Evolutionary conservation across 768 basidiomycete species (phyloP).

Genomic region (Candolleomyces efflorescens): DNA sequence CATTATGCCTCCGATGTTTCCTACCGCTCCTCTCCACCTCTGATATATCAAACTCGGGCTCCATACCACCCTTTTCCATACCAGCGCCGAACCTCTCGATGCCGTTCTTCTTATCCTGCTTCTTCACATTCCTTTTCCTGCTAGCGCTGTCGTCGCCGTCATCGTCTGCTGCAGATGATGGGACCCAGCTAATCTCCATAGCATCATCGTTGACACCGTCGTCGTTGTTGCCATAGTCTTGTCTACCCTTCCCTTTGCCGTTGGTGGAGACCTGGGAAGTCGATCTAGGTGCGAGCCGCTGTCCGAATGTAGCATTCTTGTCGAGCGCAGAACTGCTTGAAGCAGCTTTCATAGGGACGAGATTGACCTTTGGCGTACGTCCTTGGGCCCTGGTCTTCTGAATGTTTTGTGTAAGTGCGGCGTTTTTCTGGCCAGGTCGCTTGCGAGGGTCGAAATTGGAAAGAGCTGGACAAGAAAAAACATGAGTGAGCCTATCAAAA

Average conservation of each 20-base stretch:
- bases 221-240: slow-evolving; percentile 2
- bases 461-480: slow-evolving; percentile 33
- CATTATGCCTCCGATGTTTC: slow-evolving; percentile 68
- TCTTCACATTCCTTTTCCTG: slow-evolving; percentile 24
- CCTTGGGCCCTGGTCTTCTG: slow-evolving; percentile 32
- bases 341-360: slow-evolving; percentile 60
- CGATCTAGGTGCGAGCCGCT: slow-evolving; percentile 42
- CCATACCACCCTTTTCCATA: slow-evolving; percentile 74
- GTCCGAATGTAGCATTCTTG: slow-evolving; percentile 64
- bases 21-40: slow-evolving; percentile 78
- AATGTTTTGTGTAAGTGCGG: slow-evolving; percentile 40
- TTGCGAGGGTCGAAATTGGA: slow-evolving; percentile 47
- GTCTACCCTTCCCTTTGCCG: slow-evolving; percentile 4
- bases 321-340: slow-evolving; percentile 28
- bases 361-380: slow-evolving; percentile 48
- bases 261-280: slow-evolving; percentile 11
- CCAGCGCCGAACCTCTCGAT: slow-evolving; percentile 84
- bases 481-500: slow-evolving; percentile 2
- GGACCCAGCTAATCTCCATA: slow-evolving; percentile 84
- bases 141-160: slow-evolving; percentile 27
- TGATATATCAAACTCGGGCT: slow-evolving; percentile 35
- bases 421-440: slow-evolving; percentile 46
- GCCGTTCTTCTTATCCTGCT: slow-evolving; percentile 41
- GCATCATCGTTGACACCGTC: slow-evolving; percentile 47
- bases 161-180: slow-evolving; percentile 38